Base-by-base conservation (phyloP, 1,284 basidiomycete species). In the Trametes pubescens region DNA sequence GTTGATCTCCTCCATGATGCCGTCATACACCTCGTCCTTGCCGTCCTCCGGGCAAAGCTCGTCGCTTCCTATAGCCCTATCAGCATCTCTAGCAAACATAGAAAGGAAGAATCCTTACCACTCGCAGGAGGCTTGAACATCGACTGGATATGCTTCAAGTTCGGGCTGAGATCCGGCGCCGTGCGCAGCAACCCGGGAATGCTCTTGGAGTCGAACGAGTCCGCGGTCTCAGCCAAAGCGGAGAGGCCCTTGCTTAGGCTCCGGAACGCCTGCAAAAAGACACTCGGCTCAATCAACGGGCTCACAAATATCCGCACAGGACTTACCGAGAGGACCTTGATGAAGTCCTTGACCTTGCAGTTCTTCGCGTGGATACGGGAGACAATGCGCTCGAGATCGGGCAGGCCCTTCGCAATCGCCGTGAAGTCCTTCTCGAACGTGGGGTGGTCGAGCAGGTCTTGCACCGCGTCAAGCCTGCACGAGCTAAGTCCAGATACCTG, bases 331-430 rank as follows among this genome's bases (percentile, higher is more conserved):
- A 98, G 81, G 21, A 96, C 92, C 73, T 90, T 92, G 68, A 91
- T 75, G 74, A 98, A 98, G 71, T 97, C 94, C 68, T 84, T 87
- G 65, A 96, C 88, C 75, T 87, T 91, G 76, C 94, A 93, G 59
- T 89, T 93, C 72, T 92, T 94, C 7, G 96, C 95, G 72, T 98
- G 96, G 60, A 98, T 92, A 44, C 96, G 91, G 9, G 94, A 95
- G 5, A 99, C 89, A 62, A 97, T 88, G 32, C 96, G 92, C 75
- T 99, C 96, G 4, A 99, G 85, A 76, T 99, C 96, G 10, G 96
- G 95, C 13, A 98, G 78, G 21, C 90, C 88, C 75, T 93, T 95
- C 8, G 87, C 88, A 26, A 95, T 77, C 53, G 85, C 83, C 22
- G 83, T 85, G 75, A 98, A 98, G 1, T 88, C 84, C 3, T 82